Evolutionary conservation across 352 stramenopile genomes (phyloP), one percentile per base, ranked within the genome.

Genomic region (Globisporangium perplexum): DNA sequence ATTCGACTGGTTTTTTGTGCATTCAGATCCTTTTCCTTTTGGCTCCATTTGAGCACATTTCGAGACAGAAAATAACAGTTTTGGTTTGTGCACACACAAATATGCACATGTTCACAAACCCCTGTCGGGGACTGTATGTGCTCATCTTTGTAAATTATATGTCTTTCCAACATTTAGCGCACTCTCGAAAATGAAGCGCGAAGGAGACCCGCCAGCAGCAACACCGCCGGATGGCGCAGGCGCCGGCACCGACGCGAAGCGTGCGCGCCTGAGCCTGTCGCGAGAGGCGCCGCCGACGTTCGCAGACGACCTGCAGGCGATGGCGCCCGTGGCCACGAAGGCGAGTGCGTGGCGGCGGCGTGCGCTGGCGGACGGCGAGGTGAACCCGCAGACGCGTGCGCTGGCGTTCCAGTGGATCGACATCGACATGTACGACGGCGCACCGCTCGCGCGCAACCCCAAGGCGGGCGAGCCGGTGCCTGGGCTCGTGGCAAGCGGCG

Each of bases 371-470:
- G 7, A 7, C 49, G 46, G 33, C 3, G 50, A 62, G 14, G 30
- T 84, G 24, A 63, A 89, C 44, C 65, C 77, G 11, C 31, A 24
- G 11, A 42, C 50, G 42, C 68, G 81, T 47, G 57, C 65, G 14
- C 48, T 91, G 38, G 63, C 74, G 7, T 91, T 99, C 56, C 96
- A 99, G 74, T 99, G 97, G 96, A 89, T 99, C 47, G 96, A 99
- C 64, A 97, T 99, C 53, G 97, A 99, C 72, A 98, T 99, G 87
- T 97, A 98, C 47, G 79, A 94, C 20, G 96, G 95, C 3, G 53
- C 78, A 31, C 90, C 95, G 14, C 76, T 99, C 11, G 31, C 65
- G 1, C 50, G 60, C 22, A 98, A 98, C 70, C 93, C 96, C 7
- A 94, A 93, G 54, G 72, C 69, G 20, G 74, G 72, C 23, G 63